Evolutionary conservation across 1,139 yeast genomes (phyloP).

Genomic region (Saccharomyces pastorianus): DNA sequence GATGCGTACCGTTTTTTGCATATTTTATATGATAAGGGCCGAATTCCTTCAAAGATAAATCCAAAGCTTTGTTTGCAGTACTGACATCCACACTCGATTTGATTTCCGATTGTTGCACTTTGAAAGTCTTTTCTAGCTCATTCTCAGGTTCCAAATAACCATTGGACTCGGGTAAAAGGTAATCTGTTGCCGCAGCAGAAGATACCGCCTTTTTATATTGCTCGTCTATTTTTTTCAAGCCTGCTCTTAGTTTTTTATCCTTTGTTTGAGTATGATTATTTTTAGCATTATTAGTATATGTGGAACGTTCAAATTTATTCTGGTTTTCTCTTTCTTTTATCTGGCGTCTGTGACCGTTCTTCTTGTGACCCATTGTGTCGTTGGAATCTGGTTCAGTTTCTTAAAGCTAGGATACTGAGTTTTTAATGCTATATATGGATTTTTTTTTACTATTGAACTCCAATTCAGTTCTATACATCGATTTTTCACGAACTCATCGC

Average conservation of each 20-base stretch:
- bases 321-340: constrained; percentile 21
- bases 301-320: constrained; percentile 21
- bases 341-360: background rate
- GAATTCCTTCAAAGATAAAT: constrained; percentile 61
- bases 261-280: constrained; percentile 26
- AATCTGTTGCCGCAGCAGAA: constrained; percentile 80
- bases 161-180: constrained; percentile 70
- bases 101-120: constrained; percentile 76
- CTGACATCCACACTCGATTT: constrained; percentile 67
- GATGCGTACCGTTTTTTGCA: constrained; percentile 77
- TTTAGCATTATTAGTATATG: background rate
- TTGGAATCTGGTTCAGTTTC: constrained; percentile 6
- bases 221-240: constrained; percentile 57
- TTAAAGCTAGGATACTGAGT: background rate
- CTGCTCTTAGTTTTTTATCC: constrained; percentile 57
- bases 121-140: constrained; percentile 81
- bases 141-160: constrained; percentile 90
- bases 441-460: background rate
- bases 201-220: constrained; percentile 70
- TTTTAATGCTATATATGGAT: background rate
- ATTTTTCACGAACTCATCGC: constrained; percentile 5
- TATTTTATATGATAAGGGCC: constrained; percentile 86
- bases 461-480: constrained; percentile 3
- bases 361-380: constrained; percentile 1
- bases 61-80: constrained; percentile 69